Evolutionary conservation across 2,329 filamentous ascomycete genomes (phyloP).

Genomic region (Monosporascus sp.): DNA sequence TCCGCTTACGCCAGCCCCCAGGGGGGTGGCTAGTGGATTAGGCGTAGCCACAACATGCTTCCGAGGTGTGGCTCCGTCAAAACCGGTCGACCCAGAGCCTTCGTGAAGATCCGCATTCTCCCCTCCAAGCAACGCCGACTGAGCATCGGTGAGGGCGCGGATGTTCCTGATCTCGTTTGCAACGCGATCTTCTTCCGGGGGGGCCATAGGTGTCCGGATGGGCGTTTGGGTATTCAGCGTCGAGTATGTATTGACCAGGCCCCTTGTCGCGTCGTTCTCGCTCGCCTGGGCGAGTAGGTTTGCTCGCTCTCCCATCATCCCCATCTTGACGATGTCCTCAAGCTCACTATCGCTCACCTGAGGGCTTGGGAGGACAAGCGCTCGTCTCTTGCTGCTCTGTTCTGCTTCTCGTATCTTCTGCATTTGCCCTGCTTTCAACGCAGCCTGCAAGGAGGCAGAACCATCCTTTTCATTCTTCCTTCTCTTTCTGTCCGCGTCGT

Average conservation of each 20-base stretch:
- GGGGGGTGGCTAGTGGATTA: slow-evolving; percentile 89
- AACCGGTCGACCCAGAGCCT: slow-evolving; percentile 75
- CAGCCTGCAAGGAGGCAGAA: slow-evolving; percentile 68
- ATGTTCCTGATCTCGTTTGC: slow-evolving; percentile 97
- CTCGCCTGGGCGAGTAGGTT: slow-evolving; percentile 67
- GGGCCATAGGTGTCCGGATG: slow-evolving; percentile 85
- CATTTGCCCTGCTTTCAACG: slow-evolving; percentile 87
- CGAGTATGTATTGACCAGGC: slow-evolving; percentile 82
- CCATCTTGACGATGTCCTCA: slow-evolving; percentile 98
- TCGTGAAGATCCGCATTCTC: slow-evolving; percentile 89
- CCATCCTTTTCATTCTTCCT: slow-evolving; percentile 79
- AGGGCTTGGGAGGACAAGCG: slow-evolving; percentile 77
- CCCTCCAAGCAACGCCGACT: slow-evolving; percentile 87
- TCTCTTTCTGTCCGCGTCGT: slow-evolving; percentile 74
- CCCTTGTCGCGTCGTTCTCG: slow-evolving; percentile 79
- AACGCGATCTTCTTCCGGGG: slow-evolving; percentile 89
- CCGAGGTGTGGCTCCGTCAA: slow-evolving; percentile 76
- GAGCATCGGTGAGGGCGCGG: slow-evolving; percentile 82
- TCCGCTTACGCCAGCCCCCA: slow-evolving; percentile 58
- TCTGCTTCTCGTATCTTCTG: slow-evolving; percentile 94
- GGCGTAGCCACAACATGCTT: slow-evolving; percentile 82
- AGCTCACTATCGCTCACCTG: slow-evolving; percentile 91
- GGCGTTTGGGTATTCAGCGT: slow-evolving; percentile 75
- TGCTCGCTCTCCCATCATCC: slow-evolving; percentile 84
- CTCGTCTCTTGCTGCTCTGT: slow-evolving; percentile 86